Base-by-base conservation (phyloP, 495 filamentous ascomycete species). In the Penicillium coffeae region DNA sequence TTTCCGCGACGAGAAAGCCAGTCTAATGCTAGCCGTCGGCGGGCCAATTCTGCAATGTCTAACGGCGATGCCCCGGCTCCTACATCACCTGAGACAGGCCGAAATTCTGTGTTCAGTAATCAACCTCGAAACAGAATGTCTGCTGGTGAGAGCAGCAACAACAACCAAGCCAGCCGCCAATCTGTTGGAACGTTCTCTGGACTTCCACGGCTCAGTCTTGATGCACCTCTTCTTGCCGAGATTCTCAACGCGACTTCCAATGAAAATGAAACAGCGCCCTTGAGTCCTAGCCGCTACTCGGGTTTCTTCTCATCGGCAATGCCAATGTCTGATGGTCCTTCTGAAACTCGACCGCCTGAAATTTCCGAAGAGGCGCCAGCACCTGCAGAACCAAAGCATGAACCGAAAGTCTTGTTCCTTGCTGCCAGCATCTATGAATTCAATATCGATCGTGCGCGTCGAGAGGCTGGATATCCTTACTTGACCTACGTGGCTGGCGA, bases 351-450 rank as follows among this genome's bases (percentile, higher is more conserved):
- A 44, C 57, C 60, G 45, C 59, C 54, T 25, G 47, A 59, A 5
- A 48, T 39, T 32, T 56, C 59, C 38, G 53, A 50, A 19, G 65
- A n/a, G 54, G 25, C 25, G 25, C 25, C 25, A 30, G 25, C 25
- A 10, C 25, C 25, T 30, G 25, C 25, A 4, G 25, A 30, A 30
- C 25, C 25, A 30, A 4, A 10, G 4, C 25, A 65, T 1, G 74
- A 74, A 25, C 74, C 69, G 10, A 70, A 71, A 8, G 78, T 85
- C 3, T 70, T 99, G 21, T 99, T 96, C 74, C 74, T 96, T 8
- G 94, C 90, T 12, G 93, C 94, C 9, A 93, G 87, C 55, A 77
- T 97, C 13, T 97, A 94, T 61, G 89, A 96, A 59, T 99, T 97
- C 68, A 91, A 94, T 62, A 96, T 97, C 50, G 88, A 92, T 52